Base-by-base conservation (phyloP, 2,329 filamentous ascomycete species). In the Ascochyta lentis region DNA sequence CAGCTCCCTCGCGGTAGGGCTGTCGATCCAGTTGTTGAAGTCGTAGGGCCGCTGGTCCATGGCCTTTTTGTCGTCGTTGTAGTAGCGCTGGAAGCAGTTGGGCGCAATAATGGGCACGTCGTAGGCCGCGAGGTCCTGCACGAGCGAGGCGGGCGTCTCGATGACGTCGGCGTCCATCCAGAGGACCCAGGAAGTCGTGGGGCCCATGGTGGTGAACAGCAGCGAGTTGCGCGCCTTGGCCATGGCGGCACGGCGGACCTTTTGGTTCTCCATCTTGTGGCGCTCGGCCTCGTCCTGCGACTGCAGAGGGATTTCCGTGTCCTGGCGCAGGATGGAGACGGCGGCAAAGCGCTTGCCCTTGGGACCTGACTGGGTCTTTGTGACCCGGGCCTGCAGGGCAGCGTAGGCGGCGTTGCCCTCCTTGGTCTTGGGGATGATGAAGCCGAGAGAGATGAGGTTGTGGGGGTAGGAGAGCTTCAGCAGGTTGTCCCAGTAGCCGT, bases 21-120 rank as follows among this genome's bases (percentile, higher is more conserved):
- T 96, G 73, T 99, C 95, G 69, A 94, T 87, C 95, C 95, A 99
- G 74, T 90, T 96, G 80, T 99, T 99, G 83, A 89, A 98, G 78
- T 99, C 95, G 75, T 99, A 99, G 0, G 93, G 87, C 4, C 95
- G 86, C 70, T 94, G 86, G 39, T 88, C 86, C 80, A 86, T 85
- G 61, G 86, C 82, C 69, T 89, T 88, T 47, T 84, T 88, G 60
- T 97, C 89, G 42, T 84, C 84, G 78, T 83, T 78, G 66, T 78
- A 80, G 66, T 86, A 98, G 60, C 89, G 83, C 79, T 99, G 95
- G 82, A 90, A 97, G 81, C 94, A 98, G 75, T 99, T 99, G 47
- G 95, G 92, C 1, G 93, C 92, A 51, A 98, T 90, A 60, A 99
- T 86, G n/a, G 92, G 85, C 77, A 95, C 92, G 77, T 98, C 86